Evolutionary conservation across 352 stramenopile species (phyloP).

Genomic region (Blastocystis sp.): DNA sequence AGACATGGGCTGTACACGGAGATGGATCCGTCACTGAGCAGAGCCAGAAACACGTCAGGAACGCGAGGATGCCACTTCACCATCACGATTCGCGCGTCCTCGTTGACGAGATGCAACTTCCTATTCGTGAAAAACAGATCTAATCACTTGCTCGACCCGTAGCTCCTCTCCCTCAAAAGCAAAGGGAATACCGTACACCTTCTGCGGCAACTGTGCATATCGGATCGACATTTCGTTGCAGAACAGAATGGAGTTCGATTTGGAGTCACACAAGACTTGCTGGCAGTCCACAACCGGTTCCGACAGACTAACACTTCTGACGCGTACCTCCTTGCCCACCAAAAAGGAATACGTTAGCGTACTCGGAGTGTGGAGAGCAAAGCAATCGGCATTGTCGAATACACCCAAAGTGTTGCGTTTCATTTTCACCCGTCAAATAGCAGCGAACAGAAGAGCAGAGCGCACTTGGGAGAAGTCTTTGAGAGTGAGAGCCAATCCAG

Average conservation of each 20-base stretch:
- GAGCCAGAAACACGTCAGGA: background rate
- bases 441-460: background rate
- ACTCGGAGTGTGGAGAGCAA: background rate
- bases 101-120: background rate
- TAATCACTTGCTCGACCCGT: background rate
- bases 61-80: constrained; percentile 45
- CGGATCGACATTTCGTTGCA: background rate
- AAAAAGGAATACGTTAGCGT: background rate
- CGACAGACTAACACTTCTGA: background rate
- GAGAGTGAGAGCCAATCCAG: background rate
- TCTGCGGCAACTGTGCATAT: background rate
- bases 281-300: background rate
- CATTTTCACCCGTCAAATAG: background rate
- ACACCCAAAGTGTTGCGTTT: background rate
- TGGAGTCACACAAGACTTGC: background rate
- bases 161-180: background rate
- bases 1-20: background rate
- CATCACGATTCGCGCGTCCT: background rate
- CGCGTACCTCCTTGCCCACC: background rate
- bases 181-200: background rate
- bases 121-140: background rate
- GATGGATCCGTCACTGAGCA: background rate
- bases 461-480: background rate
- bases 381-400: background rate
- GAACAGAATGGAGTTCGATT: background rate